Conservation (phyloP, 192 early-diverging fungal genomes). For the Allomyces macrogynus region DNA sequence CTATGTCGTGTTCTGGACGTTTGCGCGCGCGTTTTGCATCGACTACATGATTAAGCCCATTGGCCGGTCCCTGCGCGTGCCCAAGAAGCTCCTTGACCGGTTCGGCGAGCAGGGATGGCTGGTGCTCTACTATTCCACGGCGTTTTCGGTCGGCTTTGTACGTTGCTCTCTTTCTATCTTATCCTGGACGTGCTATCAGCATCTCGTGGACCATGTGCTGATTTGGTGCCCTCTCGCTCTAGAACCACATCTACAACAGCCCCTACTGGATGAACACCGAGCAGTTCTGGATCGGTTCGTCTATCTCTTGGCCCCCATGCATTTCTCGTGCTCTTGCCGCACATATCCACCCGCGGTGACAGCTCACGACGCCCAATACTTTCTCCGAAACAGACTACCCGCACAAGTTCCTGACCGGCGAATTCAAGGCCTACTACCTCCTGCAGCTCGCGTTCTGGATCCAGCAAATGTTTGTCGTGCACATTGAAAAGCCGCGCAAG, state of each 20-base stretch:
- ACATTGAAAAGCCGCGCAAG: constrained; percentile 34
- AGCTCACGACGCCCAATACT: too few relatives aligned
- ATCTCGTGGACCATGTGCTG: too few relatives aligned
- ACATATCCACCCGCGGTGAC: neutral
- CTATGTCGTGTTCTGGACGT: neutral
- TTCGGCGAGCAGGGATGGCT: constrained; percentile 33
- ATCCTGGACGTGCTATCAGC: neutral
- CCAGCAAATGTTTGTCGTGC: constrained; percentile 34
- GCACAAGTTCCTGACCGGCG: constrained; percentile 16
- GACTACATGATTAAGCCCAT: neutral
- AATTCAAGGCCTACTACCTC: constrained; percentile 34
- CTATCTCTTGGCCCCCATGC: neutral
- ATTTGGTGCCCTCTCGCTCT: neutral
- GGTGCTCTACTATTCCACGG: constrained; percentile 15
- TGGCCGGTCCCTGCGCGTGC: neutral
- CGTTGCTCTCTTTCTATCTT: constrained; percentile 1
- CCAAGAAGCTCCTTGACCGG: constrained; percentile 4
- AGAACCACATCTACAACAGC: constrained; percentile 8
- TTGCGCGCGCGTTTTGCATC: neutral
- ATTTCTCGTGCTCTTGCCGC: neutral
- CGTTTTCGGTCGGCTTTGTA: constrained; percentile 15
- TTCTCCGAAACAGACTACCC: constrained; percentile 14
- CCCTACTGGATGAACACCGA: constrained; percentile 23
- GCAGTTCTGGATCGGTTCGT: constrained; percentile 17
- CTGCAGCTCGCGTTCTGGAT: constrained; percentile 37